Evolutionary conservation across 164 flowering plant genomes (phyloP), one percentile per base, ranked within the genome.

Genomic region (Piper betle): DNA sequence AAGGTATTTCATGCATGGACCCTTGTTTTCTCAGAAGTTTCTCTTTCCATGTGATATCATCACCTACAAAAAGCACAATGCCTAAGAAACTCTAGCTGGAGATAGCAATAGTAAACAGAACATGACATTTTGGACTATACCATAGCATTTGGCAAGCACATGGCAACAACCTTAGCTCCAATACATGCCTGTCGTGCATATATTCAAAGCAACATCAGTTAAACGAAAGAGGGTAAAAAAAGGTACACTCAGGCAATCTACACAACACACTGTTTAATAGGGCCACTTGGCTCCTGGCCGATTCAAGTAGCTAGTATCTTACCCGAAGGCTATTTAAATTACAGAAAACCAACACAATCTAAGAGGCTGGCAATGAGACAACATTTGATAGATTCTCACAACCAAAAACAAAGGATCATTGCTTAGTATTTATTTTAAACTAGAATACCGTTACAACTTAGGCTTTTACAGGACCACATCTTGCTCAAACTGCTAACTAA

Each of bases 21-120:
- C 33, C 48, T 12, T 89, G 98, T 77, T 93, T 93, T 78, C 76
- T 88, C 58, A 93, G 86, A 75, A 93, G 73, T 63, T 93, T 93
- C 86, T 89, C 89, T 67, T 93, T 93, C 74, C 98, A 78, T 58
- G 98, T 52, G 64, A 93, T 89, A 72, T 93, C 98, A 50, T 97
- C 98, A 69, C 98, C 98, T 92, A 64, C 64, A 80, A 55, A n/a
- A 53, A 16, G 25, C 18, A n/a, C 56, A 53, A 53, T 46, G 50
- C 50, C 3, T 42, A 46, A 3, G 50, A 25, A 25, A 25, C 2
- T 46, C 15, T 46, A 46, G 50, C 7, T 46, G 50, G 15, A 46
- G 50, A 46, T 5, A 25, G 39, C 33, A 25, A 38, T 25, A 55
- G 13, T 25, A 10, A 25, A 19, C 25, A 11, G 20, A 55, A 33